These are phyloP conservation scores for Solanum infundibuliforme DNA, from an alignment of 257 asterid species.

Conservation along the genomic window DNA sequence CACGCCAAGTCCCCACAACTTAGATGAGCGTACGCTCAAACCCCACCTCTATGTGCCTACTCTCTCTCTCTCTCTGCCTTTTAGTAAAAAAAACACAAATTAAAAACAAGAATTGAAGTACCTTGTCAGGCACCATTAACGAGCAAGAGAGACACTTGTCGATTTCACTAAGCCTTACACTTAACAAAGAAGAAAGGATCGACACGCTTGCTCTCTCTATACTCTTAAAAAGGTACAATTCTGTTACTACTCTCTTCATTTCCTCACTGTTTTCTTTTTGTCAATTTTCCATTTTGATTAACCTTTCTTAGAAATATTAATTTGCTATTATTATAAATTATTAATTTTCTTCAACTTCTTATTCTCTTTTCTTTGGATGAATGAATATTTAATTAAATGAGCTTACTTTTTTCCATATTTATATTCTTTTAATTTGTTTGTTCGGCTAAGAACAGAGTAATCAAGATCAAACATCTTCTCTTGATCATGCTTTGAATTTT, in stretches of 20 bases:
- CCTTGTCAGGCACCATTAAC: not conserved
- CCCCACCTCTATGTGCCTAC: no score
- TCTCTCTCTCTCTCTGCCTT: no score
- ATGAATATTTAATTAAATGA: not conserved
- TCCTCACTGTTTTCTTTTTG: not conserved
- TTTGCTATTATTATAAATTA: not conserved
- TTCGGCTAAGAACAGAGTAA: not conserved
- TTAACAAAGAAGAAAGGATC: slow-evolving; percentile 59
- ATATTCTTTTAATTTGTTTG: not conserved
- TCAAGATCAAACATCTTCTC: not conserved
- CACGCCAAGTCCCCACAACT: no score
- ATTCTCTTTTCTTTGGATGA: not conserved
- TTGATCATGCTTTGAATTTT: not conserved
- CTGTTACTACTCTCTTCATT: not conserved
- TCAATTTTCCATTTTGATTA: not conserved
- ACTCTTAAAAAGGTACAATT: not conserved
- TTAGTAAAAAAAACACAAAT: not conserved
- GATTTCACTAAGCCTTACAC: slow-evolving; percentile 26
- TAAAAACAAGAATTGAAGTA: not conserved
- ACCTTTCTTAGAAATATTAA: not conserved
- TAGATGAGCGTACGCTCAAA: not conserved
- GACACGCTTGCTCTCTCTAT: slow-evolving; percentile 46
- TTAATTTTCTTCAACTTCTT: not conserved
- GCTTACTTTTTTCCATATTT: not conserved
- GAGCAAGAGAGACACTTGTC: slow-evolving; percentile 64